Conservation (phyloP, 2,329 filamentous ascomycete species). For the Sphaerulina vaccinii region DNA sequence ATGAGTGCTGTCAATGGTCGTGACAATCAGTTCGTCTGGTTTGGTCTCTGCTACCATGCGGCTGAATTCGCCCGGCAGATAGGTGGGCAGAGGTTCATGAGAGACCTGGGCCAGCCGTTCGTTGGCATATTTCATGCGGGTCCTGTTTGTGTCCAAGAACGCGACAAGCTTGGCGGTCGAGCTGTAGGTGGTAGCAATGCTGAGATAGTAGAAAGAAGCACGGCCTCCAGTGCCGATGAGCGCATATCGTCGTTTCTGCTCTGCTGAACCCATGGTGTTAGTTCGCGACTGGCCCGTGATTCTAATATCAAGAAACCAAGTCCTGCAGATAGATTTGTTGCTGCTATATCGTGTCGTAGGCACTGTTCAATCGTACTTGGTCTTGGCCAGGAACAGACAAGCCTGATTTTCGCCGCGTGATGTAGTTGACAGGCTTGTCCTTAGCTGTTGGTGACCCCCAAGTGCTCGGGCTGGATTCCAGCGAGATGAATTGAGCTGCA, state of each 20-base stretch:
- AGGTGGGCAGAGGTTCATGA: conserved; percentile 53
- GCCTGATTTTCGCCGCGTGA: neutral
- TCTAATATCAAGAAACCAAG: no score
- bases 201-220: conserved; percentile 61
- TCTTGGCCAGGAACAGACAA: neutral
- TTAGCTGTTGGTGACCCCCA: neutral
- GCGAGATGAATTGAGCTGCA: neutral
- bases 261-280: neutral
- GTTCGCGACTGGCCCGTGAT: no score
- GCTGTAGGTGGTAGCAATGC: conserved; percentile 55
- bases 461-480: neutral
- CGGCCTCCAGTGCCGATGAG: conserved; percentile 60
- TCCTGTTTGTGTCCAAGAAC: conserved; percentile 61
- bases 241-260: conserved; percentile 43
- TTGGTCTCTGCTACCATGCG: conserved; percentile 57
- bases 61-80: conserved; percentile 56
- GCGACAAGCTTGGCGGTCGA: conserved; percentile 54
- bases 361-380: neutral
- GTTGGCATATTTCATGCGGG: conserved; percentile 59
- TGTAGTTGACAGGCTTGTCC: neutral
- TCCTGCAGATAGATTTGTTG: neutral
- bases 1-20: conserved; percentile 63
- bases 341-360: neutral
- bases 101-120: conserved; percentile 48
- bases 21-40: conserved; percentile 62